These are phyloP conservation scores for Prunus davidiana DNA, from an alignment of 306 rosid species.

Conservation along the genomic window DNA sequence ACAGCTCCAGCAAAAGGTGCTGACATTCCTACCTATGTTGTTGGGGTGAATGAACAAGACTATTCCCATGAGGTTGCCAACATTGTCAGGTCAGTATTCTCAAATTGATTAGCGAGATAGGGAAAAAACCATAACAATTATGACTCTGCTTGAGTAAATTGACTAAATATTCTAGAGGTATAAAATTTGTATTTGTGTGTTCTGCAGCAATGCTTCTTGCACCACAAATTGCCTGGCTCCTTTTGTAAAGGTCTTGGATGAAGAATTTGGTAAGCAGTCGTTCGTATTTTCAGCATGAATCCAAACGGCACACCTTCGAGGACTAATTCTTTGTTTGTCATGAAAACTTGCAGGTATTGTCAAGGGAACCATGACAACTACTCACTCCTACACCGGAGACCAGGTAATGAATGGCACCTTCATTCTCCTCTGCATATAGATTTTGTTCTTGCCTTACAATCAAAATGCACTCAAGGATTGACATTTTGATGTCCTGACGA, in stretches of 20 bases:
- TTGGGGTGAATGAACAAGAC: constrained; percentile 86
- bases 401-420: constrained; percentile 42
- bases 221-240: constrained; percentile 98
- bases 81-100: constrained; percentile 64
- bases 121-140: neutral
- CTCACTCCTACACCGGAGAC: constrained; percentile 99
- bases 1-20: constrained; percentile 99
- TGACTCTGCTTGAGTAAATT: neutral
- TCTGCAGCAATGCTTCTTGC: constrained; percentile 92
- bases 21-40: constrained; percentile 92
- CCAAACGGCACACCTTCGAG: neutral
- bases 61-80: constrained; percentile 62
- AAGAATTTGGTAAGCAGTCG: constrained; percentile 74
- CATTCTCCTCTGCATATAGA: neutral
- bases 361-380: constrained; percentile 99
- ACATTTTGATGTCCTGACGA: neutral
- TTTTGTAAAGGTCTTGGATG: constrained; percentile 86
- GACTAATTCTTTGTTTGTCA: neutral
- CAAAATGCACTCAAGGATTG: neutral
- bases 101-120: neutral
- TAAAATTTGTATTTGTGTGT: neutral
- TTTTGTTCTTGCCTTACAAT: neutral
- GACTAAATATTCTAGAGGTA: neutral
- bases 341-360: constrained; percentile 63
- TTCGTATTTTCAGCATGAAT: neutral